Conservation (phyloP, 2,329 filamentous ascomycete genomes). For the Colletotrichum lupini region DNA sequence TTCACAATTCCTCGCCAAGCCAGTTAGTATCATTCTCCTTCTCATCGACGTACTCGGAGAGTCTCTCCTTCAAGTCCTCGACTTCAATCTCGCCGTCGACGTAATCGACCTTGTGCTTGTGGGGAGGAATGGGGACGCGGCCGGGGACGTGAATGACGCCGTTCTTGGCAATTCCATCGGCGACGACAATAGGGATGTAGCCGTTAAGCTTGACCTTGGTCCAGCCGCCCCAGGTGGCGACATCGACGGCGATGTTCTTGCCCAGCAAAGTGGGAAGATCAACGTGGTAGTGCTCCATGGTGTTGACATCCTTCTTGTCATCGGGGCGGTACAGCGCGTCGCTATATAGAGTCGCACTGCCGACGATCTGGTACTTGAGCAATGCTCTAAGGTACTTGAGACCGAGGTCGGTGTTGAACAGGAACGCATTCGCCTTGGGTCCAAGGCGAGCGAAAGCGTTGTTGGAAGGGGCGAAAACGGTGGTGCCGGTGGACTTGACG, state of each 20-base stretch:
- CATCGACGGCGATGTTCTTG: constrained; percentile 76
- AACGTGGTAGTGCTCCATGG: constrained; percentile 68
- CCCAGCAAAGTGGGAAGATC: constrained; percentile 81
- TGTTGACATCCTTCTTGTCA: constrained; percentile 42
- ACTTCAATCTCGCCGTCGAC: constrained; percentile 62
- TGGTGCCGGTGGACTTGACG: constrained; percentile 70
- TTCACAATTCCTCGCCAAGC: constrained; percentile 27
- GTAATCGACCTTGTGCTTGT: constrained; percentile 54
- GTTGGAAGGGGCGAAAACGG: constrained; percentile 86
- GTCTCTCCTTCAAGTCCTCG: constrained; percentile 69
- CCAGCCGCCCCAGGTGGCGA: constrained; percentile 74
- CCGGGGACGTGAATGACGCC: constrained; percentile 85
- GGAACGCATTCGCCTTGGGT: constrained; percentile 79
- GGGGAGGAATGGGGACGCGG: constrained; percentile 81
- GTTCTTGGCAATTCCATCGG: constrained; percentile 79
- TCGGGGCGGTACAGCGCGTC: constrained; percentile 77
- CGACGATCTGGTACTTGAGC: constrained; percentile 81
- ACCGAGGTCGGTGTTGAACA: constrained; percentile 81
- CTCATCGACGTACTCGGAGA: constrained; percentile 56
- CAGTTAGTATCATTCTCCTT: constrained; percentile 17
- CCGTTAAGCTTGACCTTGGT: constrained; percentile 82
- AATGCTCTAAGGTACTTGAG: constrained; percentile 81
- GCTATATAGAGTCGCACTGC: constrained; percentile 82
- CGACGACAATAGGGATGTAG: constrained; percentile 70
- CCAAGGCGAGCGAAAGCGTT: constrained; percentile 82